Evolutionary conservation across 2,329 filamentous ascomycete species (phyloP).

Genomic region (Hypoxylon sp.): DNA sequence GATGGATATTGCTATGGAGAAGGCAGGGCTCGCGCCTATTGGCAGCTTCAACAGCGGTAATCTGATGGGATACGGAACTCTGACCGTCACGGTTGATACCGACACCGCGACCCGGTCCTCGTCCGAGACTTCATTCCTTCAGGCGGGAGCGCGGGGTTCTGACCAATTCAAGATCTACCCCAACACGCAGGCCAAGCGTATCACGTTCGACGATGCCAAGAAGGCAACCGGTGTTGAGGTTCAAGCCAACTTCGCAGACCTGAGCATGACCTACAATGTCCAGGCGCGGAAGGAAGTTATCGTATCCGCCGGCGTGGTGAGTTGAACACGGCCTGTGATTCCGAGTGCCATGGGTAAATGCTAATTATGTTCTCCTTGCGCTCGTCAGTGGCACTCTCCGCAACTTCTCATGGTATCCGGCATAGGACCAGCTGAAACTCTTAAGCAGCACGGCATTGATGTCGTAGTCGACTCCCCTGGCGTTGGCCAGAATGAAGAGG

Average conservation of each 20-base stretch:
- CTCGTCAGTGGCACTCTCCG: conserved; percentile 17
- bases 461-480: conserved; percentile 63
- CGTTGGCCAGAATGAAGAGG: conserved; percentile 70
- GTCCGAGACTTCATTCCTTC: conserved; percentile 10
- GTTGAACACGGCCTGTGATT: too few species aligned
- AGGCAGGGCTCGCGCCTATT: not conserved
- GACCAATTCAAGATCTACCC: conserved; percentile 11
- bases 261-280: not conserved
- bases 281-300: conserved; percentile 31
- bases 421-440: not conserved
- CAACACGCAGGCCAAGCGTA: conserved; percentile 25
- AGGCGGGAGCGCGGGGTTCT: conserved; percentile 6
- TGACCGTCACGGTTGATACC: conserved; percentile 6
- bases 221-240: conserved; percentile 29
- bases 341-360: too few species aligned
- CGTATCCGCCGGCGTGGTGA: conserved; percentile 17
- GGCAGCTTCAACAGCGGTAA: conserved; percentile 13
- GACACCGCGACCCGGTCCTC: conserved; percentile 7
- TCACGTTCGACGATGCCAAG: conserved; percentile 30
- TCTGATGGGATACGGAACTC: not conserved
- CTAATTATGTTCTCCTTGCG: too few species aligned
- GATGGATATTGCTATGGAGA: not conserved
- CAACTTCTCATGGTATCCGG: conserved; percentile 21
- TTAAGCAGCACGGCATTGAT: conserved; percentile 52
- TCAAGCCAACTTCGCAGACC: too few species aligned